Evolutionary conservation across 257 asterid species (phyloP).

Genomic region (Solanum appendiculatum): DNA sequence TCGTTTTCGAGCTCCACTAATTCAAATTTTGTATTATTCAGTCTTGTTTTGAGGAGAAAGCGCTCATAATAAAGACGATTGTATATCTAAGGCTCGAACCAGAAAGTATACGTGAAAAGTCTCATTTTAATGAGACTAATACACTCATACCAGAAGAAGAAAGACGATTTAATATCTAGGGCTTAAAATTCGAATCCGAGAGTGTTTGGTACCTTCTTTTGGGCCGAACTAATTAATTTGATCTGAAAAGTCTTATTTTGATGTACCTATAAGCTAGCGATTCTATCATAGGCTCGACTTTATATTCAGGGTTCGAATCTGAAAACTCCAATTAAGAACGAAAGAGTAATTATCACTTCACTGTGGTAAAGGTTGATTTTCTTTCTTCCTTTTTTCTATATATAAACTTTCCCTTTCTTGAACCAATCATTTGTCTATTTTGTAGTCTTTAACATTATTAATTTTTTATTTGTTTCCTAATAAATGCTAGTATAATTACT

Average conservation of each 20-base stretch:
- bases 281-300: not conserved
- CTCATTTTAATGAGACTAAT: not conserved
- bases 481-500: not conserved
- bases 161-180: not conserved
- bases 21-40: not conserved
- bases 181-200: accelerated
- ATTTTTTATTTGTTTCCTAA: not conserved
- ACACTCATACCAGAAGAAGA: not conserved
- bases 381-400: not conserved
- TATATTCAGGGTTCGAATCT: accelerated
- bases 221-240: not conserved
- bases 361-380: not conserved
- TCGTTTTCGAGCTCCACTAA: not conserved
- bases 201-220: not conserved
- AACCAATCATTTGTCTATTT: not conserved
- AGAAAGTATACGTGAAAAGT: not conserved
- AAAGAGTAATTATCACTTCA: not conserved
- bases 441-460: not conserved
- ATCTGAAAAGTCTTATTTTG: not conserved
- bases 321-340: not conserved
- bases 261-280: not conserved
- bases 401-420: not conserved
- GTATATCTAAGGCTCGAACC: not conserved
- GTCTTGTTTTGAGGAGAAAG: not conserved
- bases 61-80: accelerated